Conservation (phyloP, 164 flowering plant species). For the Hamamelis virginiana region DNA sequence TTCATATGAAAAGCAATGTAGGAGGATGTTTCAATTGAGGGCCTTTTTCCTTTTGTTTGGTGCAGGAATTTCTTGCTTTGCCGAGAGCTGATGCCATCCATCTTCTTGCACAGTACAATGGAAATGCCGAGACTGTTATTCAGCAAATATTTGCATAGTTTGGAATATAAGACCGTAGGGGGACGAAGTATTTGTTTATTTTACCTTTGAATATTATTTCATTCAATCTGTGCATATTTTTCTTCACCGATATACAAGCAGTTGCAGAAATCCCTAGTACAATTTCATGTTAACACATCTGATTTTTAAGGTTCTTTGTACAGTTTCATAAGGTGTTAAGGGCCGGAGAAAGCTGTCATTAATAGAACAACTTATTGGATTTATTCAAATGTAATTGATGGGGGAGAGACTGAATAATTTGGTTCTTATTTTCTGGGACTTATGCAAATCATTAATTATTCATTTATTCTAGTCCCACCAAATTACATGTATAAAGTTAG, state of each 20-base stretch:
- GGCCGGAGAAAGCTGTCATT: not conserved
- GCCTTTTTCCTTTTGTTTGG: not conserved
- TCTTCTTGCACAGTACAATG: conserved; percentile 86
- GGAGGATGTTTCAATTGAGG: too few species aligned
- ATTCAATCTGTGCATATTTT: conserved; percentile 19
- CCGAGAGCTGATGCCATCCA: conserved; percentile 98
- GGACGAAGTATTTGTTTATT: conserved; percentile 1
- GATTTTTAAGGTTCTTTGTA: not conserved
- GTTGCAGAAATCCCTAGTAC: too few species aligned
- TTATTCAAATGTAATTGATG: not conserved
- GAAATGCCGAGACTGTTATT: conserved; percentile 92
- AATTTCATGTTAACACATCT: too few species aligned
- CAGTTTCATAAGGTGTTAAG: not conserved
- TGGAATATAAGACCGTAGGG: conserved; percentile 1
- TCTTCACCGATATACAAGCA: not conserved
- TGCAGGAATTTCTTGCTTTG: conserved; percentile 97
- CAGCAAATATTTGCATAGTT: conserved; percentile 85
- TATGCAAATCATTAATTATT: too few species aligned
- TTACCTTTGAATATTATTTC: conserved; percentile 2
- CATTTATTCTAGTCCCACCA: too few species aligned
- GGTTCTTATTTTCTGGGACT: not conserved
- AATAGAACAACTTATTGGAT: not conserved
- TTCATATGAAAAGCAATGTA: not conserved
- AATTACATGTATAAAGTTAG: too few species aligned
- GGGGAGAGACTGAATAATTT: not conserved